A percentile compares a stretch with the other conserved stretches of the same genome.
Evolutionary conservation across 1,139 yeast species (phyloP).

Genomic region (Pichia sp.): DNA sequence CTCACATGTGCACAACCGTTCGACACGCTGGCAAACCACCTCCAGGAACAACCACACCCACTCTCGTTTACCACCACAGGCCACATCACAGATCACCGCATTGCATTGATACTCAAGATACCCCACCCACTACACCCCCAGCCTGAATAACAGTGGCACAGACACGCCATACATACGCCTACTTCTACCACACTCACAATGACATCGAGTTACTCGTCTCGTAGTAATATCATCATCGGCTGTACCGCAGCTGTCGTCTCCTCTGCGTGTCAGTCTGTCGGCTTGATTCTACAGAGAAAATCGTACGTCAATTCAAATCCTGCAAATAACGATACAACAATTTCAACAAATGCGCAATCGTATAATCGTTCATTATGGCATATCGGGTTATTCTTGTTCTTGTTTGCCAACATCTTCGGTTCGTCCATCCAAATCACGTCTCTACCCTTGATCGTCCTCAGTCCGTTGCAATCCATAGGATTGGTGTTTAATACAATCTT

Average conservation of each 20-base stretch:
- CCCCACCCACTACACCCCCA: no score
- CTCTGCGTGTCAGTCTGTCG: conserved; percentile 80
- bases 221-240: conserved; percentile 41
- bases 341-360: conserved; percentile 33
- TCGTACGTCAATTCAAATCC: conserved; percentile 53
- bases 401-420: conserved; percentile 75
- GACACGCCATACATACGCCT: no score
- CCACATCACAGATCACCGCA: no score
- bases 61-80: no score
- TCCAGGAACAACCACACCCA: no score
- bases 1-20: no score
- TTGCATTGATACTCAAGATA: no score
- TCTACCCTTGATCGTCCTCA: conserved; percentile 72
- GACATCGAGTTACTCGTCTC: background rate
- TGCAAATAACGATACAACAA: no score
- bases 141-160: no score
- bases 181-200: no score
- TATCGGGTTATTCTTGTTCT: conserved; percentile 66
- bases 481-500: conserved; percentile 81
- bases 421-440: conserved; percentile 83
- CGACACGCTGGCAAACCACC: no score
- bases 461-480: conserved; percentile 87
- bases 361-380: conserved; percentile 72
- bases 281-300: conserved; percentile 79
- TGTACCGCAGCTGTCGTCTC: conserved; percentile 75